These are phyloP conservation scores for Larix kaempferi DNA, from an alignment of 75 land plant genomes.

Conservation along the genomic window DNA sequence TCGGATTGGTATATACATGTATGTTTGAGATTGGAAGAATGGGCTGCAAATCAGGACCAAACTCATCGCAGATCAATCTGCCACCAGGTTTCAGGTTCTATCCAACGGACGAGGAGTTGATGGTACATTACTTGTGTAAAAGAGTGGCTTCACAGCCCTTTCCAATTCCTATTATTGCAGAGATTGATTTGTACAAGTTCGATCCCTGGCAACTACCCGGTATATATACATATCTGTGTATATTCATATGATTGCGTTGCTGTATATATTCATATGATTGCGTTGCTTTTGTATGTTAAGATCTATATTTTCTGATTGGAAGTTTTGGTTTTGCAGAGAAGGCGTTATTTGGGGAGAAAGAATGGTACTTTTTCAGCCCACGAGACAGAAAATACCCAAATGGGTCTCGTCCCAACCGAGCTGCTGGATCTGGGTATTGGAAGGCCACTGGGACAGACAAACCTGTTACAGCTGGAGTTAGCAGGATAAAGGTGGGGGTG, in stretches of 20 bases:
- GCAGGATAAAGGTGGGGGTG: not conserved
- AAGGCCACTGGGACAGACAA: conserved; percentile 17
- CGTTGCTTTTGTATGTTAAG: too few relatives aligned
- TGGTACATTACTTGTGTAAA: not conserved
- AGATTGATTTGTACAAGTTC: not conserved
- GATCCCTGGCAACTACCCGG: too few relatives aligned
- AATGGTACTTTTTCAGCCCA: conserved; percentile 17
- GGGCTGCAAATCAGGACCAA: not conserved
- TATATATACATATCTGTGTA: too few relatives aligned
- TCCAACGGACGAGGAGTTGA: not conserved
- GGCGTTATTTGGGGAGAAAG: conserved; percentile 11
- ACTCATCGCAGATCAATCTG: not conserved
- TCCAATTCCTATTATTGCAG: not conserved
- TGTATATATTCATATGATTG: too few relatives aligned
- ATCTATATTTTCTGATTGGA: too few relatives aligned
- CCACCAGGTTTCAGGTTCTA: conserved; percentile 11
- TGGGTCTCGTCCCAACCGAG: conserved; percentile 16
- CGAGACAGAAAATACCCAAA: conserved; percentile 15
- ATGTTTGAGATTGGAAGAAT: too few relatives aligned
- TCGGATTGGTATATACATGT: too few relatives aligned
- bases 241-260: too few relatives aligned
- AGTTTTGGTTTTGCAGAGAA: not conserved
- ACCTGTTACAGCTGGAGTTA: not conserved
- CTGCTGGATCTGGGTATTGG: conserved; percentile 21
- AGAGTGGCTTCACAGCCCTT: not conserved